Base-by-base conservation (phyloP, 2,329 filamentous ascomycete species). In the Capronia coronata region DNA sequence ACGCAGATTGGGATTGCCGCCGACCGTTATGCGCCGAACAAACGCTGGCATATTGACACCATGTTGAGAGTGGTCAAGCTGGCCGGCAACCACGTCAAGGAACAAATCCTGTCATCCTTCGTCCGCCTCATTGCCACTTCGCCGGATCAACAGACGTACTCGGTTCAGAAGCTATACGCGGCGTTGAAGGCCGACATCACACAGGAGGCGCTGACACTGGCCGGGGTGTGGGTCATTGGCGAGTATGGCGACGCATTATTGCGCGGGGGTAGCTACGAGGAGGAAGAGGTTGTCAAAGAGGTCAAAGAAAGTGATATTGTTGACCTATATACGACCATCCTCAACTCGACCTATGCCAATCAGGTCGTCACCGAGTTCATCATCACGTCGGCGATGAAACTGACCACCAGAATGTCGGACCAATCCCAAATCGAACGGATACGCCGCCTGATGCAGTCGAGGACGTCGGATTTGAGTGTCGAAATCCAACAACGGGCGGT, bases 21-120 rank as follows among this genome's bases (percentile, higher is more conserved):
- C 5, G 93, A 98, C 68, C 83, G 91, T 58, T 98, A 88, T 68
- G 87, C 93, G 1, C 94, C 93, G 1, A 97, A 93, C 71, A 97
- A 97, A 72, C 79, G 93, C 65, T 98, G 93, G 93, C 93, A 98
- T 65, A 85, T 97, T 60, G 93, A 98, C 64, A 98, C 94, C 2
- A 96, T 98, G 84, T 75, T 98, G 46, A 81, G 94, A 18, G 89
- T 98, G 19, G 71, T 98, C 60, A 95, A 90, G 51, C 75, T 98
- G 58, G 93, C 93, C 45, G 93, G 93, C 40, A 95, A 94, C 69
- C 95, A 93, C 63, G 90, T 98, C 59, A 97, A 96, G 68, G 93
- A 98, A 67, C 93, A 94, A 61, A 98, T 98, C 52, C 71, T 98
- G 50, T 96, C 93, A 0, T 97, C 93, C 0, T 97, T 98, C 64